Evolutionary conservation across 2,329 filamentous ascomycete genomes (phyloP), one percentile per base, ranked within the genome.

Genomic region (Colletotrichum caudatum): DNA sequence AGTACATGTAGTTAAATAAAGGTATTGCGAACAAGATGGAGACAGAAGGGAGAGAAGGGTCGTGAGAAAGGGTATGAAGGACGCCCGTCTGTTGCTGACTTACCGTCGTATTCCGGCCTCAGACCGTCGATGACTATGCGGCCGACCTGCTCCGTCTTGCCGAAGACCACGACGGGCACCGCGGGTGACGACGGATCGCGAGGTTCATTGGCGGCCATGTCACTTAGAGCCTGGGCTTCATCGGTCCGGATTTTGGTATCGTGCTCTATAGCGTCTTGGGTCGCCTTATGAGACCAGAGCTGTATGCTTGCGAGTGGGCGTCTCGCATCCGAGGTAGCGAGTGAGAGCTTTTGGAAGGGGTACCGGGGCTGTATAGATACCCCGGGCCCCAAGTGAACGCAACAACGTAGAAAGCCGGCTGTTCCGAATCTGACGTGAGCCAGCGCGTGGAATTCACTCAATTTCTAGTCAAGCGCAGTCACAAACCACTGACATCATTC

Each of bases 51-150:
- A 11, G 11, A 7, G 29, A n/a, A 9, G 35, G 37, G n/a, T 35
- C 14, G 5, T 37, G 1, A 5, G 39, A 8, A 14, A 14, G 58
- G 9, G 12, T 7, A n/a, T 3, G 58, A 23, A 14, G 41, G 23
- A 26, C 41, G 3, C 11, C n/a, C n/a, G 14, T 20, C 35, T 58
- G 18, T 18, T 26, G 6, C 11, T 53, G n/a, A 54, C 76, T 29
- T 14, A 76, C 77, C 76, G 44, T 78, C 76, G 33, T 75, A 77
- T 35, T 78, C 76, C 4, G 76, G 76, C 61, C 74, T 76, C 35
- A 78, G 63, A 26, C 74, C 74, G 29, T 69, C 69, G 35, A 78
- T 76, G 46, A 78, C 75, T 23, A 66, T 62, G 14, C 56, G 50
- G 16, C 76, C 76, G 33, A 78, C 74, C 11, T 62, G 39, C 58